phyloP scores from a whole-genome alignment of 768 basidiomycete genomes.

The Xerocomus spinulosus region DNA sequence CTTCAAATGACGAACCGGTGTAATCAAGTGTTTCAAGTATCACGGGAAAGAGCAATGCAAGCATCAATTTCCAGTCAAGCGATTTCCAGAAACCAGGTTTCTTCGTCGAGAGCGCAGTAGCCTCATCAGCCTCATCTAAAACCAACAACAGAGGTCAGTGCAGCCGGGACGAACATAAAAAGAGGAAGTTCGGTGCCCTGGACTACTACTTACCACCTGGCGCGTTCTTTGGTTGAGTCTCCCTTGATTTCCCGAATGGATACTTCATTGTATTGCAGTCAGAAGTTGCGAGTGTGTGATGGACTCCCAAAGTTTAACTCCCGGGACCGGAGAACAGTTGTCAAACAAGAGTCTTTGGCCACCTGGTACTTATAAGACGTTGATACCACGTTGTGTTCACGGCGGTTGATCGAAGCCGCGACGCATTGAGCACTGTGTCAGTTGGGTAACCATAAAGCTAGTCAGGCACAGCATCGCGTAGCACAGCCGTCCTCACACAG shows the following conservation, averaged over 20 bases:
- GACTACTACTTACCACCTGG: constrained; percentile 1
- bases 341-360: neutral
- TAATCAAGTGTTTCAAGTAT: constrained; percentile 36
- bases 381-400: neutral
- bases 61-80: constrained; percentile 28
- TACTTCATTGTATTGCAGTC: constrained; percentile 7
- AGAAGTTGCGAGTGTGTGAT: neutral
- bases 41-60: constrained; percentile 39
- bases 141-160: neutral
- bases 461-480: neutral
- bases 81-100: constrained; percentile 25
- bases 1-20: constrained; percentile 14
- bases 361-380: neutral
- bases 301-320: neutral
- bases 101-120: neutral
- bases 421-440: neutral
- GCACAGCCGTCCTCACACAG: constrained; percentile 1
- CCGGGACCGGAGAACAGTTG: too few relatives aligned
- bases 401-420: constrained; percentile 2
- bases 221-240: neutral
- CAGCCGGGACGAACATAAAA: neutral
- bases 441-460: neutral
- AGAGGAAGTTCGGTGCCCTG: neutral
- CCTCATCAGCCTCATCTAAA: constrained; percentile 2
- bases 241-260: constrained; percentile 5